A percentile compares a stretch with the other conserved stretches of the same genome.
phyloP scores from a whole-genome alignment of 345 rosid genomes.

The Citrus maxima region DNA sequence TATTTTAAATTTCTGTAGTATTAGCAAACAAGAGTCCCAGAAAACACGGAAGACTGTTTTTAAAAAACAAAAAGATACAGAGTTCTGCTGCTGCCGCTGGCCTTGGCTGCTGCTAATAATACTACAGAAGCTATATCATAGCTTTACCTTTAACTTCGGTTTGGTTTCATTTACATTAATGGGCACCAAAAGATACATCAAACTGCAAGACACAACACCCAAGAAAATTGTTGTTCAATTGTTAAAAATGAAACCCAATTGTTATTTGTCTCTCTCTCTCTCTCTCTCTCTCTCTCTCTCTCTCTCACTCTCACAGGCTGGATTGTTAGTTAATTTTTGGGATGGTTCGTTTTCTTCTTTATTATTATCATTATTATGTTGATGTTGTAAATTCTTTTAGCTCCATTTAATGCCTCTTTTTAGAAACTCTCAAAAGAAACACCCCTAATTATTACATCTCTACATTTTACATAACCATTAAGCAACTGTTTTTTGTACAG shows the following conservation, averaged over 20 bases:
- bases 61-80: too few relatives aligned
- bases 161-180: slow-evolving; percentile 9
- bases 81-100: not conserved
- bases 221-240: not conserved
- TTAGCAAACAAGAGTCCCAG: not conserved
- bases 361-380: not conserved
- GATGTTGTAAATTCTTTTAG: not conserved
- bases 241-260: too few relatives aligned
- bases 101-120: not conserved
- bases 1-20: not conserved
- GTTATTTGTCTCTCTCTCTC: too few relatives aligned
- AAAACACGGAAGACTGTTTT: slow-evolving; percentile 9
- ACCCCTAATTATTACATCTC: slow-evolving; percentile 6
- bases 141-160: not conserved
- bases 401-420: slow-evolving; percentile 21
- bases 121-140: not conserved
- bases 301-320: too few relatives aligned
- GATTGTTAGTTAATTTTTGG: not conserved
- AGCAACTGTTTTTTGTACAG: not conserved
- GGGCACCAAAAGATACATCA: slow-evolving; percentile 1
- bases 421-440: slow-evolving; percentile 12
- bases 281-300: too few relatives aligned
- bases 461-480: not conserved
- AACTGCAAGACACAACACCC: slow-evolving; percentile 19
- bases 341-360: slow-evolving; percentile 11